phyloP scores from a whole-genome alignment of 768 basidiomycete genomes.

The Phlebiopsis flavidoalba region DNA sequence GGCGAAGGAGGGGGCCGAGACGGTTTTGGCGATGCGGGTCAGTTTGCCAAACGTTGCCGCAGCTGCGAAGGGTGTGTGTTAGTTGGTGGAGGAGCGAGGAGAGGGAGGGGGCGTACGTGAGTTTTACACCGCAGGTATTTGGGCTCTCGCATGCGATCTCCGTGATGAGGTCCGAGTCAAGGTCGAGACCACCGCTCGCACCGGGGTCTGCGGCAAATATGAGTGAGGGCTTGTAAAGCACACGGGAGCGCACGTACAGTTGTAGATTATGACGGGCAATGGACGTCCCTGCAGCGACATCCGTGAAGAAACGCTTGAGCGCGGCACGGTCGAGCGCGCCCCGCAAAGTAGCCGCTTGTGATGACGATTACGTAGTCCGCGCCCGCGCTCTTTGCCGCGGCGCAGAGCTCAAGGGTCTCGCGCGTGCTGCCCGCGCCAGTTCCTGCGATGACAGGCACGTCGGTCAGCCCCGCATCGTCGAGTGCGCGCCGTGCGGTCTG shows the following conservation, averaged over 20 bases:
- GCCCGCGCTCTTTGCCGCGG: conserved; percentile 77
- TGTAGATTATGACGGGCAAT: conserved; percentile 86
- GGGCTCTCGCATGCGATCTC: conserved; percentile 72
- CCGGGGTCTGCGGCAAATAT: conserved; percentile 67
- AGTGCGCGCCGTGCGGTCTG: conserved; percentile 54
- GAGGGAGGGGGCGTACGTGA: conserved; percentile 55
- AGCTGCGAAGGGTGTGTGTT: conserved; percentile 36
- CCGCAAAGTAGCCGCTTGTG: conserved; percentile 83
- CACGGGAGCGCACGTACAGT: conserved; percentile 47
- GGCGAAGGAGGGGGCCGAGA: conserved; percentile 53
- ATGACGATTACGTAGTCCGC: conserved; percentile 89
- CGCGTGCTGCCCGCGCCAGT: conserved; percentile 82
- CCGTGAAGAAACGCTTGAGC: conserved; percentile 73
- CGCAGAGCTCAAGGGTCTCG: conserved; percentile 71
- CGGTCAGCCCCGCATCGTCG: conserved; percentile 54
- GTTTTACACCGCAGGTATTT: conserved; percentile 83
- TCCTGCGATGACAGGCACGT: conserved; percentile 73
- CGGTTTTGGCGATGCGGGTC: conserved; percentile 71
- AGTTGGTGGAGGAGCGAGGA: background rate
- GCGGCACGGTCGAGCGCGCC: conserved; percentile 61
- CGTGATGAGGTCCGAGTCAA: conserved; percentile 83
- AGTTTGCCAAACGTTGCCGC: conserved; percentile 91
- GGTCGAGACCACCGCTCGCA: conserved; percentile 83
- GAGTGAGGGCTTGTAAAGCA: background rate
- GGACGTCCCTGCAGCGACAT: conserved; percentile 77